A percentile compares a stretch with the other conserved stretches of the same genome.
Conservation (phyloP, 1,139 yeast genomes). For the Kurtzmaniella natalensis region DNA sequence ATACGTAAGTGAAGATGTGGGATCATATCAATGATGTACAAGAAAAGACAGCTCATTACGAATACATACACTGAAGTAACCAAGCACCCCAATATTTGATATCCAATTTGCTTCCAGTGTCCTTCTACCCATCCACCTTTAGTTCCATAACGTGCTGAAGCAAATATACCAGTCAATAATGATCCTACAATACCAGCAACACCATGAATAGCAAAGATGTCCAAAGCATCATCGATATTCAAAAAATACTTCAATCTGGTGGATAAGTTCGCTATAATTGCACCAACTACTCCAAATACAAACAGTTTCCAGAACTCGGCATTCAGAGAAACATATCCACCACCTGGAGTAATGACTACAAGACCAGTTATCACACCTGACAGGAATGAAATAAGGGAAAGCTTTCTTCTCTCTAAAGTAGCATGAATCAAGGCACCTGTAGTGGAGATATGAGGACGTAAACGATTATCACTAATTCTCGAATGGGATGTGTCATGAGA, state of each 20-base stretch:
- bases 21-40: conserved; percentile 38
- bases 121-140: conserved; percentile 49
- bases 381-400: conserved; percentile 39
- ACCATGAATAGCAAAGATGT: conserved; percentile 45
- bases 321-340: conserved; percentile 38
- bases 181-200: conserved; percentile 43
- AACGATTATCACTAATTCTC: too few species aligned
- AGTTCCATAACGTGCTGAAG: conserved; percentile 27
- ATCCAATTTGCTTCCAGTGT: conserved; percentile 45
- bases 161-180: conserved; percentile 40
- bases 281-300: conserved; percentile 39
- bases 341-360: conserved; percentile 44
- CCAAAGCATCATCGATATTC: conserved; percentile 41
- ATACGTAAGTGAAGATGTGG: conserved; percentile 48
- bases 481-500: too few species aligned
- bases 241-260: conserved; percentile 40
- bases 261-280: conserved; percentile 31
- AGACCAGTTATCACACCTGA: conserved; percentile 43
- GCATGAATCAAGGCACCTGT: conserved; percentile 7
- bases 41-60: conserved; percentile 30
- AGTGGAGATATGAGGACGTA: not conserved
- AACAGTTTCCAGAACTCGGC: conserved; percentile 41
- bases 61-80: conserved; percentile 39
- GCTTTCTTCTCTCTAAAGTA: conserved; percentile 20
- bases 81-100: conserved; percentile 42